Base-by-base conservation (phyloP, 2,329 filamentous ascomycete genomes). In the Tolypocladium guangdongense region DNA sequence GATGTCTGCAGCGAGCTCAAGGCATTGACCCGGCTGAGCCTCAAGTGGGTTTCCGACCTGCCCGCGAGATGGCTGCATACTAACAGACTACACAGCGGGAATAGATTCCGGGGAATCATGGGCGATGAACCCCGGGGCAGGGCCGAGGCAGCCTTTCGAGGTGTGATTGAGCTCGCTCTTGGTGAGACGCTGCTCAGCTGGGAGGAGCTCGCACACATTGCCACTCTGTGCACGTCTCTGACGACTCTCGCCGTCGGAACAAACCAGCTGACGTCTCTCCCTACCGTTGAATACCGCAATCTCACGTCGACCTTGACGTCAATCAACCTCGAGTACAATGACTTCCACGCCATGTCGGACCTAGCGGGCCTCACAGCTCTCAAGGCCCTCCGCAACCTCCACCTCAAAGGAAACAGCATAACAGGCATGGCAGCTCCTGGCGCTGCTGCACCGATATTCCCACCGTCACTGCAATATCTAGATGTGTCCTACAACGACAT, bases 331-430 rank as follows among this genome's bases (percentile, higher is more conserved):
- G 87, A 91, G 60, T 84, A 81, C 66, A 93, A 93, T 65, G 70
- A 78, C 32, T 85, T 93, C 63, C 73, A 72, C 1, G 71, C 74
- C 8, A 66, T 91, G 22, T 70, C 75, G 1, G 79, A 84, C 49
- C 59, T 91, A 4, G 65, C 71, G 3, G 71, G 76, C 30, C 73
- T 92, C 5, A 62, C 75, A 3, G 58, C 64, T 24, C 68, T 87
- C 27, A 63, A 66, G 1, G 70, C 73, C 35, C 74, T 88, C 14
- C 77, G 78, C 49, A 81, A 77, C 52, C 71, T 84, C 0, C 80
- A 90, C 51, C 77, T 97, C 51, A 92, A 95, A 61, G 83, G 84
- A 50, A 95, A 95, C 70, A 76, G 74, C 50, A 87, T 96, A 57
- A 71, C 72, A 18, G 63, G 68, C 18, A 66, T 78, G 27, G 59